Conservation (phyloP, 2,329 filamentous ascomycete species). For the Colletotrichum neosansevieriae region DNA sequence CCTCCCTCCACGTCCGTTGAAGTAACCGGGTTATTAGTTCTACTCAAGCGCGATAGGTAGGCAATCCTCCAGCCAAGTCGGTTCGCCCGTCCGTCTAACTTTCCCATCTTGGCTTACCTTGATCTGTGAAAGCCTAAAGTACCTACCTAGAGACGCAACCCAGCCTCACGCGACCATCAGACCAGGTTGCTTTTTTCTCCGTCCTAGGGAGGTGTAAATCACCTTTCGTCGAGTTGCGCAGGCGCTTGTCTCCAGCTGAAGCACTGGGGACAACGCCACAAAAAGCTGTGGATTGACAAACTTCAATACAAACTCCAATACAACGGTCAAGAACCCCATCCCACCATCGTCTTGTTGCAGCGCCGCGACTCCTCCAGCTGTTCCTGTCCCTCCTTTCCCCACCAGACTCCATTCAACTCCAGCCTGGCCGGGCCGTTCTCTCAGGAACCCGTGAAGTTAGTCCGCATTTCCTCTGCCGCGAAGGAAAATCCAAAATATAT, state of each 20-base stretch:
- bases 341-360: conserved; percentile 12
- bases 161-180: conserved; percentile 16
- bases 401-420: background rate
- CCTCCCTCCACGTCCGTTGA: too few species aligned
- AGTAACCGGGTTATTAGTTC: too few species aligned
- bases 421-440: too few species aligned
- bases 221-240: background rate
- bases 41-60: too few species aligned
- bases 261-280: background rate
- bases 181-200: background rate
- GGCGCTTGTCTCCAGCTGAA: background rate
- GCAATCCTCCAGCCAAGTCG: too few species aligned
- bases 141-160: too few species aligned
- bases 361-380: background rate
- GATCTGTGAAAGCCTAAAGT: too few species aligned
- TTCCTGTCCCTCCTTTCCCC: background rate
- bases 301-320: background rate
- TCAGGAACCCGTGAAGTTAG: background rate
- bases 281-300: background rate
- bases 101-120: too few species aligned
- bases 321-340: background rate
- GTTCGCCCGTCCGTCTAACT: too few species aligned
- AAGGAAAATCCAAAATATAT: background rate
- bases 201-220: background rate
- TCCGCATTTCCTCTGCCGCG: background rate